These are phyloP conservation scores for Mortierella sp. DNA, from an alignment of 371 early-diverging fungal species.

Conservation along the genomic window DNA sequence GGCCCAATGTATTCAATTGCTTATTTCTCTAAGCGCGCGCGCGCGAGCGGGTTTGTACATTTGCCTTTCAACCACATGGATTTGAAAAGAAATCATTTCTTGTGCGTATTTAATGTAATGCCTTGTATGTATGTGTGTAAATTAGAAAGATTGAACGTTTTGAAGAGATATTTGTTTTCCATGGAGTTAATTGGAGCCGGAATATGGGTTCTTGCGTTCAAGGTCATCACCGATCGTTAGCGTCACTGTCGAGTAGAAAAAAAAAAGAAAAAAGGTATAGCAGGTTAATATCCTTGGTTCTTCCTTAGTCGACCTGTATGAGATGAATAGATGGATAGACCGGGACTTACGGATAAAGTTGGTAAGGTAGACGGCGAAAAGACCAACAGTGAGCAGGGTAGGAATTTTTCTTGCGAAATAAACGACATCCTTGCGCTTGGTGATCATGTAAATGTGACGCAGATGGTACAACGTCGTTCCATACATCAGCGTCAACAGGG, in stretches of 20 bases:
- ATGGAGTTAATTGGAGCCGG: neutral
- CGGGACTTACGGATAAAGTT: conserved; percentile 41
- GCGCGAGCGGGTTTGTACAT: no score
- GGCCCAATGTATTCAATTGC: neutral
- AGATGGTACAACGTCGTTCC: conserved; percentile 37
- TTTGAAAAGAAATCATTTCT: no score
- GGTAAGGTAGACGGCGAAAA: conserved; percentile 23
- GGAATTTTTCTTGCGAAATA: conserved; percentile 27
- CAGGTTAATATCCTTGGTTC: neutral
- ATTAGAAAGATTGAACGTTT: no score
- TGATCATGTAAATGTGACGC: conserved; percentile 41
- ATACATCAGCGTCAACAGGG: conserved; percentile 39
- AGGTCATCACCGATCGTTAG: conserved; percentile 25
- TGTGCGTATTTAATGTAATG: no score
- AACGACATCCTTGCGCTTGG: conserved; percentile 41
- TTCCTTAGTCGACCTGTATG: neutral
- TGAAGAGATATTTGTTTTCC: neutral
- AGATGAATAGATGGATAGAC: neutral
- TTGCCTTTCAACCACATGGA: no score
- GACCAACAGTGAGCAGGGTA: conserved; percentile 17
- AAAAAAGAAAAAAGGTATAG: neutral
- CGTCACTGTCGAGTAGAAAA: conserved; percentile 18
- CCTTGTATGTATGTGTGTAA: no score
- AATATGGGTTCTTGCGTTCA: conserved; percentile 27
- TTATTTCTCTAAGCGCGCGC: no score